These are phyloP conservation scores for Trichothecium roseum DNA, from an alignment of 2,329 filamentous ascomycete species.

Conservation along the genomic window DNA sequence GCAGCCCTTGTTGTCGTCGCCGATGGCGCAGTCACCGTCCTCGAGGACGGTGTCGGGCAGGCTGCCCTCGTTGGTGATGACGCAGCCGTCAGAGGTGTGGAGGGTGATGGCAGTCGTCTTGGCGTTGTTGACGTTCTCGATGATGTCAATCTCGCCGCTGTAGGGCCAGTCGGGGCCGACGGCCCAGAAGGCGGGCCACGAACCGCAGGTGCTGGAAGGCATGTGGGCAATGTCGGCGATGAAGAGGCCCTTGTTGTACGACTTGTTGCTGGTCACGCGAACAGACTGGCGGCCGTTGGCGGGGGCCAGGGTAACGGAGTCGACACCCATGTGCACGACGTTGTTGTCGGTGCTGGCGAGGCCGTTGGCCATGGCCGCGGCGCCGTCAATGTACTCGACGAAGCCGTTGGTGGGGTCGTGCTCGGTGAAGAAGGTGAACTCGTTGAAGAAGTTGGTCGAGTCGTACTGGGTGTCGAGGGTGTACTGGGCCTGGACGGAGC, in stretches of 20 bases:
- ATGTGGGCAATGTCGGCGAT: constrained; percentile 67
- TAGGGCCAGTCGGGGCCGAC: constrained; percentile 43
- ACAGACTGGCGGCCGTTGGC: constrained; percentile 56
- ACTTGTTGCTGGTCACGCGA: constrained; percentile 55
- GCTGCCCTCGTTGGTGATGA: constrained; percentile 37
- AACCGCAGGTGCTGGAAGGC: constrained; percentile 60
- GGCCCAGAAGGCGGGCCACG: constrained; percentile 64
- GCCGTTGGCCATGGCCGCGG: constrained; percentile 44
- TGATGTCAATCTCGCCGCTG: constrained; percentile 68
- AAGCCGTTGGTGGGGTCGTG: constrained; percentile 66
- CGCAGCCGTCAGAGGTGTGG: constrained; percentile 54
- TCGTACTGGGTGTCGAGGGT: constrained; percentile 37
- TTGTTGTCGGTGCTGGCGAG: constrained; percentile 47
- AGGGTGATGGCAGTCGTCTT: constrained; percentile 53
- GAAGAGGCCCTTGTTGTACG: constrained; percentile 60
- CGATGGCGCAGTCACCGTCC: constrained; percentile 45
- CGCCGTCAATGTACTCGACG: constrained; percentile 55
- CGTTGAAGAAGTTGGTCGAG: constrained; percentile 42
- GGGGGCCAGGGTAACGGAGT: constrained; percentile 46
- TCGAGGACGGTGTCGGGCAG: constrained; percentile 34
- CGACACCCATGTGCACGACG: constrained; percentile 59
- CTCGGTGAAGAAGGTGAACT: constrained; percentile 44
- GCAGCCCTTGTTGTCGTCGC: constrained; percentile 48
- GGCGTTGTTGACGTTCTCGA: constrained; percentile 64
- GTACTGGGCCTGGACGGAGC: constrained; percentile 24